These are phyloP conservation scores for Trapa bicornis DNA, from an alignment of 345 rosid species.

Conservation along the genomic window DNA sequence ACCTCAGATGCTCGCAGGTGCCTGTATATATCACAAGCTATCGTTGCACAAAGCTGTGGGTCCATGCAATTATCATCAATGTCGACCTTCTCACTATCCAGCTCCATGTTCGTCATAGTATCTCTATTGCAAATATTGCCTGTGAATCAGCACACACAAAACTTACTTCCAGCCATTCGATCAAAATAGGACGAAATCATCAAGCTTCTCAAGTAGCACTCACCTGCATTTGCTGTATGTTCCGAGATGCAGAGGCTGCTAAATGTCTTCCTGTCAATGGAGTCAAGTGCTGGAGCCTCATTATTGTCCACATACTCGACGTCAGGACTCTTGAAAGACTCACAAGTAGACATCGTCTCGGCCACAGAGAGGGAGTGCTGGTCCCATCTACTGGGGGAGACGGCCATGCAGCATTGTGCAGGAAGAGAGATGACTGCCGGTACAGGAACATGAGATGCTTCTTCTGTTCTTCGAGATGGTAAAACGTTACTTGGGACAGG, in stretches of 20 bases:
- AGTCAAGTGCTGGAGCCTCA: conserved; percentile 35
- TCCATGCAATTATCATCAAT: conserved; percentile 44
- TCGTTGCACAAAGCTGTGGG: conserved; percentile 77
- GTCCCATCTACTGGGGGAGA: conserved; percentile 54
- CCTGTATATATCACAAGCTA: conserved; percentile 43
- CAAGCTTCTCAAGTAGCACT: not conserved
- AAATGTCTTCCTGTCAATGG: conserved; percentile 56
- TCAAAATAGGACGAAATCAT: not conserved
- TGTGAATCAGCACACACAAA: conserved; percentile 9
- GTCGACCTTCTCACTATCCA: conserved; percentile 31
- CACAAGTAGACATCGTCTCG: conserved; percentile 67
- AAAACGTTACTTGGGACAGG: conserved; percentile 22
- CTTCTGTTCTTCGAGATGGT: conserved; percentile 17
- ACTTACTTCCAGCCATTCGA: not conserved
- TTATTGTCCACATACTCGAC: conserved; percentile 61
- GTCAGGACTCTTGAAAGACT: conserved; percentile 77
- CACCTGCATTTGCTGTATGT: conserved; percentile 32
- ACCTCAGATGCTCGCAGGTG: conserved; percentile 72
- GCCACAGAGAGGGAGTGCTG: conserved; percentile 50
- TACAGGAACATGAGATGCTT: not conserved
- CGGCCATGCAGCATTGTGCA: conserved; percentile 20
- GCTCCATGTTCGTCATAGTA: conserved; percentile 32
- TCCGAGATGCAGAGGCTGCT: conserved; percentile 68
- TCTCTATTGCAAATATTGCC: conserved; percentile 56
- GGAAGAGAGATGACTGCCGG: conserved; percentile 14